Evolutionary conservation across 805 yeast species (phyloP).

Genomic region (Candida easanensis): DNA sequence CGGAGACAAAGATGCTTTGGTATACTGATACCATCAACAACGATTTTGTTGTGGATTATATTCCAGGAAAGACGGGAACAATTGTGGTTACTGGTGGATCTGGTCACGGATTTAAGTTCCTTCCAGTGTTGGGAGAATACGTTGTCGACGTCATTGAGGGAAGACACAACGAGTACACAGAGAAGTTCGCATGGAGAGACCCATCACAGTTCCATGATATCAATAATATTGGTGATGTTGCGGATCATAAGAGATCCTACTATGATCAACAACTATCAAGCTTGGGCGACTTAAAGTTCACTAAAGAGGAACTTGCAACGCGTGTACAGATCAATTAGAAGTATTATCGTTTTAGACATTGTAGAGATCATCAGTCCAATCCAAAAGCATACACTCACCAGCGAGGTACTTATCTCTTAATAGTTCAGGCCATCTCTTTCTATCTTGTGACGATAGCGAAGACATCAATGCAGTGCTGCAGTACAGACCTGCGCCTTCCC

Average conservation of each 20-base stretch:
- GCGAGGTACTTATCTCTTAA: conserved; percentile 24
- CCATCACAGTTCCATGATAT: conserved; percentile 27
- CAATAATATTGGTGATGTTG: conserved; percentile 13
- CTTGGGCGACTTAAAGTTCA: conserved; percentile 16
- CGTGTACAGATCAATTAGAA: not conserved
- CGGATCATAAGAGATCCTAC: conserved; percentile 7
- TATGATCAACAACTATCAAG: conserved; percentile 34
- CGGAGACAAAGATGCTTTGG: conserved; percentile 33
- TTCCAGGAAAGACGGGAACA: conserved; percentile 25
- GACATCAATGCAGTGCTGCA: conserved; percentile 24
- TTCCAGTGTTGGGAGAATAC: conserved; percentile 32
- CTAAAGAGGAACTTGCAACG: conserved; percentile 6
- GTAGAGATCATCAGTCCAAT: conserved; percentile 24
- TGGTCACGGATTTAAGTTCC: conserved; percentile 34
- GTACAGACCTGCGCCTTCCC: conserved; percentile 29
- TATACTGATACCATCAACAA: conserved; percentile 33
- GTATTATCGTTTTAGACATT: not conserved
- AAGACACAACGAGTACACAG: conserved; percentile 29
- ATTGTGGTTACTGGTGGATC: conserved; percentile 33
- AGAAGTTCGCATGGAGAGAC: conserved; percentile 34
- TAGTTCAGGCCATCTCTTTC: conserved; percentile 15
- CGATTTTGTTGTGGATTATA: conserved; percentile 28
- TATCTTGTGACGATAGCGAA: conserved; percentile 6
- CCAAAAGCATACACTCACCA: conserved; percentile 17
- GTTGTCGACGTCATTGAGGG: conserved; percentile 33